A percentile compares a stretch with the other conserved stretches of the same genome.
phyloP scores from a whole-genome alignment of 2,329 filamentous ascomycete genomes.

The Ilyonectria sp. region DNA sequence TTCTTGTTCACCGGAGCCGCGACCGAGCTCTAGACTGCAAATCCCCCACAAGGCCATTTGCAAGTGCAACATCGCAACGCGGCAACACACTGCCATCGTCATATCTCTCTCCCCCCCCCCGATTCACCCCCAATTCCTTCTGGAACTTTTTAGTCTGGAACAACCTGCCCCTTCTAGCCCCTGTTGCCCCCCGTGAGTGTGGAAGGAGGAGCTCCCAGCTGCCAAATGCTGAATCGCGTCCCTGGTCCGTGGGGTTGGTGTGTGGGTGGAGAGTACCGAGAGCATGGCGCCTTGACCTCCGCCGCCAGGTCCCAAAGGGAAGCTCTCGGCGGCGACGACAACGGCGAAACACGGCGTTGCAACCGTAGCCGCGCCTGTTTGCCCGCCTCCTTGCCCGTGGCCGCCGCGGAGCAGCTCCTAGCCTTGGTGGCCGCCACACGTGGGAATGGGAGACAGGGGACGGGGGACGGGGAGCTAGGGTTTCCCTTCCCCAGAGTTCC shows the following conservation, averaged over 20 bases:
- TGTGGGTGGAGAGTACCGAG: neutral
- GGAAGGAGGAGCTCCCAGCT: neutral
- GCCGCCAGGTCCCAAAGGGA: neutral
- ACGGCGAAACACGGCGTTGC: neutral
- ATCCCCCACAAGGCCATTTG: neutral
- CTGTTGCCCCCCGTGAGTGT: neutral
- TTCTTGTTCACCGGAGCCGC: neutral
- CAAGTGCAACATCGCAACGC: neutral
- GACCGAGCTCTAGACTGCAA: neutral
- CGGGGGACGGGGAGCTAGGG: conserved; percentile 7
- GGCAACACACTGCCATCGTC: neutral
- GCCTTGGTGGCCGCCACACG: conserved; percentile 6
- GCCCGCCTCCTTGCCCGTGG: neutral
- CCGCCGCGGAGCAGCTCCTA: neutral
- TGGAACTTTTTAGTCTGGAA: neutral
- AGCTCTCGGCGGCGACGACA: neutral
- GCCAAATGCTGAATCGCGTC: conserved; percentile 3
- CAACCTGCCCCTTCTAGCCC: conserved; percentile 1
- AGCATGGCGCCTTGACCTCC: neutral
- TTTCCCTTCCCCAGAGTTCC: conserved; percentile 18
- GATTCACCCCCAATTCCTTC: neutral
- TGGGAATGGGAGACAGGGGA: neutral
- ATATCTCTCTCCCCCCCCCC: neutral
- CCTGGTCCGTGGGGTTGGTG: neutral
- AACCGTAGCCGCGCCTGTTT: neutral